Conservation (phyloP, 2,329 filamentous ascomycete species). For the Cladophialophora carrionii region DNA sequence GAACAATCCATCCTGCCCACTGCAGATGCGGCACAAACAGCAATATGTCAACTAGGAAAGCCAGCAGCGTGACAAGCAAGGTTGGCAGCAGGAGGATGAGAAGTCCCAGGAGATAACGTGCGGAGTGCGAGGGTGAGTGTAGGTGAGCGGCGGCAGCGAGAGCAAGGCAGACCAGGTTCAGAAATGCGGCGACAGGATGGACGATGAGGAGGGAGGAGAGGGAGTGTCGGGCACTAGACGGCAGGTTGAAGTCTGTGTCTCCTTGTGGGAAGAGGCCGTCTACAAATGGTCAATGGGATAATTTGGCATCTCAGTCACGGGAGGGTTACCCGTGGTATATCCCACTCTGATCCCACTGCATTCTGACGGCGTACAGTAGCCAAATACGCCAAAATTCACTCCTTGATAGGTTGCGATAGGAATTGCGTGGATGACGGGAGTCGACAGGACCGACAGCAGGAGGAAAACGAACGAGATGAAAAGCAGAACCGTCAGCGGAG, state of each 20-base stretch:
- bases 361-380: conserved; percentile 69
- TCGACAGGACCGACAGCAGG: conserved; percentile 85
- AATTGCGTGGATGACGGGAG: conserved; percentile 82
- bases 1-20: conserved; percentile 92
- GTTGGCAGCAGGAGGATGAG: conserved; percentile 86
- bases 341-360: conserved; percentile 80
- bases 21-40: conserved; percentile 91
- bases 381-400: conserved; percentile 88
- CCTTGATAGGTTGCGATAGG: conserved; percentile 77
- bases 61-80: conserved; percentile 78
- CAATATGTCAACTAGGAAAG: conserved; percentile 90
- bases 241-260: conserved; percentile 61
- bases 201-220: conserved; percentile 90
- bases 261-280: conserved; percentile 55
- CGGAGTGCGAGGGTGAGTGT: conserved; percentile 84
- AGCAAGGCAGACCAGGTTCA: conserved; percentile 81
- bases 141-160: conserved; percentile 82
- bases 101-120: conserved; percentile 80
- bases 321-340: conserved; percentile 75
- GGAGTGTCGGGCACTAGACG: conserved; percentile 66
- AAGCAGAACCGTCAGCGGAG: conserved; percentile 83
- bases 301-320: not conserved
- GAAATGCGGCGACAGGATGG: conserved; percentile 84
- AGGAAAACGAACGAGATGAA: conserved; percentile 82
- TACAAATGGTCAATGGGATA: conserved; percentile 37